phyloP scores from a whole-genome alignment of 139 green algal species.

The Tetradesmus obliquus region DNA sequence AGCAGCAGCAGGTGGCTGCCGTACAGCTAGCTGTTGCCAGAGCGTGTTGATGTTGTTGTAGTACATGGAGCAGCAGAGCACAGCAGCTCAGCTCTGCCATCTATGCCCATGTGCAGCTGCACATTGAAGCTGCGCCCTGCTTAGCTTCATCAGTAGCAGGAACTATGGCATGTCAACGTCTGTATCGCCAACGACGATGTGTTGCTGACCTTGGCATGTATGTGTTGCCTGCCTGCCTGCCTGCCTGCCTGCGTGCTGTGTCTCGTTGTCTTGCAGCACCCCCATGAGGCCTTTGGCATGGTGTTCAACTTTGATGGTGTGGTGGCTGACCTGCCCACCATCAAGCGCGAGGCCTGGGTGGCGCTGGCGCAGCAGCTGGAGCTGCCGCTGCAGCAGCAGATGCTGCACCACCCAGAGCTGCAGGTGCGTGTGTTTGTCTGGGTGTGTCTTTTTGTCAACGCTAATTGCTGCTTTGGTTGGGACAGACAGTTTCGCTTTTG shows the following conservation, averaged over 20 bases:
- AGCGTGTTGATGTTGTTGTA: too few relatives aligned
- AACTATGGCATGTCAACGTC: too few relatives aligned
- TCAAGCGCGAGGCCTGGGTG: constrained; percentile 72
- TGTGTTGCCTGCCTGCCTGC: background rate
- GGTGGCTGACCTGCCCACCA: constrained; percentile 48
- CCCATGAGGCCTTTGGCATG: constrained; percentile 86
- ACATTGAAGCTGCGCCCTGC: too few relatives aligned
- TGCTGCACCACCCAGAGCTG: constrained; percentile 51
- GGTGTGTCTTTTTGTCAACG: background rate
- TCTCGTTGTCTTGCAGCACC: constrained; percentile 49
- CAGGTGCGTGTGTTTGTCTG: background rate
- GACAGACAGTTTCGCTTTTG: background rate
- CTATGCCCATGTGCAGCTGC: too few relatives aligned
- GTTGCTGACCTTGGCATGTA: too few relatives aligned
- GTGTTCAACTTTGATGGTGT: constrained; percentile 77
- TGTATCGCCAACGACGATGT: too few relatives aligned
- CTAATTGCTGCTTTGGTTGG: background rate
- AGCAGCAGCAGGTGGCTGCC: too few relatives aligned
- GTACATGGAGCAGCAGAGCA: too few relatives aligned
- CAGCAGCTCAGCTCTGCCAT: too few relatives aligned
- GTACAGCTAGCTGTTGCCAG: too few relatives aligned
- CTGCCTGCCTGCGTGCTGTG: background rate
- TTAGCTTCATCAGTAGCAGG: too few relatives aligned
- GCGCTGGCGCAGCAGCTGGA: constrained; percentile 64
- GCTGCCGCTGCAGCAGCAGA: constrained; percentile 48